phyloP scores from a whole-genome alignment of 495 filamentous ascomycete genomes.

The Cercophora scortea region DNA sequence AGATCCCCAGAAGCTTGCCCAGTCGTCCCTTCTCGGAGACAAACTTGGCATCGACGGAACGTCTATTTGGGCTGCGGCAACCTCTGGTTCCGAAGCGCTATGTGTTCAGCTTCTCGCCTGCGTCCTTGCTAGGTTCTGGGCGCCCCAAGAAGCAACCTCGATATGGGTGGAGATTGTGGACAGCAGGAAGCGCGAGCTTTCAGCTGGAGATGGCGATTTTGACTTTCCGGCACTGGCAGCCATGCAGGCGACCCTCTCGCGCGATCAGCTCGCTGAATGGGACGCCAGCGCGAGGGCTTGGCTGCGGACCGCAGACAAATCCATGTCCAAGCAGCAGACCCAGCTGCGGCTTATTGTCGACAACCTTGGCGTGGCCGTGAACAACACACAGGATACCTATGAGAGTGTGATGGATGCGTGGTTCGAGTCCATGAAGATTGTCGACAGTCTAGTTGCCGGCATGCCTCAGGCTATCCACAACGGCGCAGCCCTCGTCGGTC shows the following conservation, averaged over 20 bases:
- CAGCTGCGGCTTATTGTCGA: conserved; percentile 27
- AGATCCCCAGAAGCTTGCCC: too few species aligned
- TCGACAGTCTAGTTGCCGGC: conserved; percentile 21
- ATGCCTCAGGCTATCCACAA: conserved; percentile 13
- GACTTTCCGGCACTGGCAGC: conserved; percentile 1
- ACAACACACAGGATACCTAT: conserved; percentile 9
- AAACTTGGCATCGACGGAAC: conserved; percentile 1
- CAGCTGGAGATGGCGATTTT: background rate
- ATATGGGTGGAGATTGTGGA: conserved; percentile 24
- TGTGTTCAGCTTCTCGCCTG: conserved; percentile 24
- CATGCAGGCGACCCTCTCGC: conserved; percentile 17
- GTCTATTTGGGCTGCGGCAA: conserved; percentile 3
- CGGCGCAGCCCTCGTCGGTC: conserved; percentile 19
- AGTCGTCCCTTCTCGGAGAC: too few species aligned
- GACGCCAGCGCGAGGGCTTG: conserved; percentile 31
- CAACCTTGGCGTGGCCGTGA: conserved; percentile 11
- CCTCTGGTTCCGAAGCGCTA: background rate
- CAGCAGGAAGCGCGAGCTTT: conserved; percentile 7
- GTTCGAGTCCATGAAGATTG: conserved; percentile 12
- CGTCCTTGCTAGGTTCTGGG: conserved; percentile 27
- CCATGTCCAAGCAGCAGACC: conserved; percentile 11
- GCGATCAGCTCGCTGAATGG: conserved; percentile 25
- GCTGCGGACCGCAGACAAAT: conserved; percentile 23
- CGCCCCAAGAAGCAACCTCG: conserved; percentile 24
- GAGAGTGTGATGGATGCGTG: conserved; percentile 23